Evolutionary conservation across 768 basidiomycete species (phyloP).

Genomic region (Phylloporus arenicola): DNA sequence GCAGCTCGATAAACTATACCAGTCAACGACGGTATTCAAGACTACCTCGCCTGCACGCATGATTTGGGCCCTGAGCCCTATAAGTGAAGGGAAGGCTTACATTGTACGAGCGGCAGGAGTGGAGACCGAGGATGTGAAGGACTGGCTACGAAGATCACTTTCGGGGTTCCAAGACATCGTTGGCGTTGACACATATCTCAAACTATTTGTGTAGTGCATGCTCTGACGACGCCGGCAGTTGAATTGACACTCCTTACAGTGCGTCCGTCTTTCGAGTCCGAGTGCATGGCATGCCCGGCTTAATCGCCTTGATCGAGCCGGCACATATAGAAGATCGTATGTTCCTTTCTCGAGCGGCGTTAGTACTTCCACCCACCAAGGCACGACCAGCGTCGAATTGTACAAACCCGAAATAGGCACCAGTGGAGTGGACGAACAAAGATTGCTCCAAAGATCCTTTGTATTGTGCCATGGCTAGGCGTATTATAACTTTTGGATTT

Average conservation of each 20-base stretch:
- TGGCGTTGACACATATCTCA: slow-evolving; percentile 60
- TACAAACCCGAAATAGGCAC: slow-evolving; percentile 52
- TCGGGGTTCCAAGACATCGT: slow-evolving; percentile 45
- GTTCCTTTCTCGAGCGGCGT: too few species aligned
- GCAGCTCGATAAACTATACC: slow-evolving; percentile 46
- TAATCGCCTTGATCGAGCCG: neutral
- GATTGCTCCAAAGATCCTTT: slow-evolving; percentile 53
- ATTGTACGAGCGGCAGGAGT: slow-evolving; percentile 70
- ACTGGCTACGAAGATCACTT: slow-evolving; percentile 61
- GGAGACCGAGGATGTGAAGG: slow-evolving; percentile 70
- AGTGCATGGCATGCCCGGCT: too few species aligned
- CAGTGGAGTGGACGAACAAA: slow-evolving; percentile 48
- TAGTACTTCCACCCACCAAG: slow-evolving; percentile 1
- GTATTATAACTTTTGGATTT: slow-evolving; percentile 70
- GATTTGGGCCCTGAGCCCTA: slow-evolving; percentile 76
- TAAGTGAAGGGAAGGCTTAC: slow-evolving; percentile 43
- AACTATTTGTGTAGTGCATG: slow-evolving; percentile 46
- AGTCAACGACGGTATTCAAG: slow-evolving; percentile 59
- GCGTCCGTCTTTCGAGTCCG: too few species aligned
- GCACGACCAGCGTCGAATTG: slow-evolving; percentile 11
- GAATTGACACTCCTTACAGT: neutral
- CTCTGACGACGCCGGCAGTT: too few species aligned
- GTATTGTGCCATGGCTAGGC: slow-evolving; percentile 71
- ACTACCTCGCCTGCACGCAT: slow-evolving; percentile 47
- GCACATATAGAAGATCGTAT: too few species aligned